Conservation (phyloP, 164 flowering plant genomes). For the Aristolochia fimbriata region DNA sequence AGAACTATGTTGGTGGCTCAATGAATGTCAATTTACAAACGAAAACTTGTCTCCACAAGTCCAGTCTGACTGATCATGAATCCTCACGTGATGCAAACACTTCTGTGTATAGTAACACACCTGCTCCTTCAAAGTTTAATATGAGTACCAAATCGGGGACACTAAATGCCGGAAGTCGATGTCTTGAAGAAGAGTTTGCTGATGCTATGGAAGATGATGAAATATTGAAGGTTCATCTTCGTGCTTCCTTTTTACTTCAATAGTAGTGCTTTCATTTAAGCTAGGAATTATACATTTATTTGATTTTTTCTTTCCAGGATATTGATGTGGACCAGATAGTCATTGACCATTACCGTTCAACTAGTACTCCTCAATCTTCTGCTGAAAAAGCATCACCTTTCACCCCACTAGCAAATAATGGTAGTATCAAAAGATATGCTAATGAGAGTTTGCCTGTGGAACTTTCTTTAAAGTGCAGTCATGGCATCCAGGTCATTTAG, state of each 20-base stretch:
- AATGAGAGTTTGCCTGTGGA: slow-evolving; percentile 50
- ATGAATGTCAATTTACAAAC: slow-evolving; percentile 11
- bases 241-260: not conserved
- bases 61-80: slow-evolving; percentile 12
- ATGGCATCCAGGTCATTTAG: slow-evolving; percentile 60
- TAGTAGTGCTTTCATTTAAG: not conserved
- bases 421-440: slow-evolving; percentile 16
- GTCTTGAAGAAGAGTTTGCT: slow-evolving; percentile 4
- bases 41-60: slow-evolving; percentile 15
- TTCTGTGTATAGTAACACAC: slow-evolving; percentile 9
- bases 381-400: slow-evolving; percentile 32
- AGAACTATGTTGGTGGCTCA: slow-evolving; percentile 8
- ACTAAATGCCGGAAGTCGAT: slow-evolving; percentile 7
- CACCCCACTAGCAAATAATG: slow-evolving; percentile 28
- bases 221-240: slow-evolving; percentile 55
- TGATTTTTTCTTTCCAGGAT: slow-evolving; percentile 32
- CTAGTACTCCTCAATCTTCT: slow-evolving; percentile 64
- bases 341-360: slow-evolving; percentile 63
- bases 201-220: slow-evolving; percentile 65
- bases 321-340: slow-evolving; percentile 92
- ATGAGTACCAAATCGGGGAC: slow-evolving; percentile 6
- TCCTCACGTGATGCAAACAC: slow-evolving; percentile 10
- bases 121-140: slow-evolving; percentile 16
- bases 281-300: too few relatives aligned
- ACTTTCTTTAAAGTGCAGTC: slow-evolving; percentile 52